phyloP scores from a whole-genome alignment of 2,329 filamentous ascomycete species.

The Purpureocillium lavendulum region DNA sequence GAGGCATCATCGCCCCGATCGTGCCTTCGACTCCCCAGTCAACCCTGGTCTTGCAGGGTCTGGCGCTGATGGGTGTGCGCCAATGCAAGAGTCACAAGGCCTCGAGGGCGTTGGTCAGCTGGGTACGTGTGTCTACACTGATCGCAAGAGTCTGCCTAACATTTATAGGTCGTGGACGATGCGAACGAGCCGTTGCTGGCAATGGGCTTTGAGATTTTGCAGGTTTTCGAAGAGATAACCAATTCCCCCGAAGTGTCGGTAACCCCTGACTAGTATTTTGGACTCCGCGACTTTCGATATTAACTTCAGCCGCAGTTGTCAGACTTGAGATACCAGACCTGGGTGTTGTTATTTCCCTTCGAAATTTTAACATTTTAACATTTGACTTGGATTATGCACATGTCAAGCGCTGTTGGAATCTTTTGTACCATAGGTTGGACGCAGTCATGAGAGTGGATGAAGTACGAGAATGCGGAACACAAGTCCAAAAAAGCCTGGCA shows the following conservation, averaged over 20 bases:
- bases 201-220: conserved; percentile 73
- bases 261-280: not conserved
- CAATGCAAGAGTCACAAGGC: conserved; percentile 76
- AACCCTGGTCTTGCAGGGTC: conserved; percentile 62
- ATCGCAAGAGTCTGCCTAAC: conserved; percentile 7
- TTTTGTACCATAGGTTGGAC: not conserved
- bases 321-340: not conserved
- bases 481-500: no score
- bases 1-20: conserved; percentile 74
- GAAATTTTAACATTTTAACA: not conserved
- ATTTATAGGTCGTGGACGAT: conserved; percentile 54
- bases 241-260: conserved; percentile 48
- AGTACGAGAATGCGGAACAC: no score
- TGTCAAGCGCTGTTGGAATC: not conserved
- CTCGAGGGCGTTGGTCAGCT: conserved; percentile 66
- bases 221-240: conserved; percentile 76
- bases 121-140: conserved; percentile 47
- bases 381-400: not conserved
- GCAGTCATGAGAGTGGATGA: not conserved
- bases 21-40: conserved; percentile 63
- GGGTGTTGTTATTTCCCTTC: no score
- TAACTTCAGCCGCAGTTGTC: not conserved
- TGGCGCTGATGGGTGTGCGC: conserved; percentile 71
- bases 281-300: no score
- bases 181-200: conserved; percentile 63